Evolutionary conservation across 805 yeast genomes (phyloP).

Genomic region (Grigorovia transvaalensis): DNA sequence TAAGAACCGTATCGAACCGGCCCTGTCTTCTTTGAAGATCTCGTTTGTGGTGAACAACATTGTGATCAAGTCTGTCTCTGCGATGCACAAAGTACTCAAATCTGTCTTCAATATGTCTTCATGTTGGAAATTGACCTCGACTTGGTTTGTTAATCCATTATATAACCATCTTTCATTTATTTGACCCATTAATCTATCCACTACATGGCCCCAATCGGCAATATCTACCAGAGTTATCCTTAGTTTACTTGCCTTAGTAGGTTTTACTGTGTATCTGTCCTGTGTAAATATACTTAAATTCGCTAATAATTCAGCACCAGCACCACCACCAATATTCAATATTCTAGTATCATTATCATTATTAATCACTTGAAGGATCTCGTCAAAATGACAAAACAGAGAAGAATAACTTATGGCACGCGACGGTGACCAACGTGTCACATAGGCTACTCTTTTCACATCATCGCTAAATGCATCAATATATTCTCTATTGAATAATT

Average conservation of each 20-base stretch:
- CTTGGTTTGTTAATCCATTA: slow-evolving; percentile 24
- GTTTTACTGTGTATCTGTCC: slow-evolving; percentile 2
- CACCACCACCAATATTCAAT: slow-evolving; percentile 80
- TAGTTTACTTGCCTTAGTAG: slow-evolving; percentile 26
- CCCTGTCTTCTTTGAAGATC: slow-evolving; percentile 58
- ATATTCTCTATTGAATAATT: slow-evolving; percentile 62
- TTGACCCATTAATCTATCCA: slow-evolving; percentile 34
- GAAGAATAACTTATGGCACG: slow-evolving; percentile 67
- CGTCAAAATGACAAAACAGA: slow-evolving; percentile 42
- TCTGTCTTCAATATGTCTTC: slow-evolving; percentile 31
- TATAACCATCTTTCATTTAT: slow-evolving; percentile 47
- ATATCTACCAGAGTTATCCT: slow-evolving; percentile 56
- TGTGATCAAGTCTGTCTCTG: slow-evolving; percentile 45
- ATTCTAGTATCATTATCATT: slow-evolving; percentile 26
- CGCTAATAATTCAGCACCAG: slow-evolving; percentile 68
- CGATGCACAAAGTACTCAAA: slow-evolving; percentile 17
- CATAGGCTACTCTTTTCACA: slow-evolving; percentile 63
- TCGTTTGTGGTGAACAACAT: slow-evolving; percentile 81
- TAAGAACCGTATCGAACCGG: slow-evolving; percentile 49
- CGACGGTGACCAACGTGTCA: slow-evolving; percentile 78
- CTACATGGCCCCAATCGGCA: slow-evolving; percentile 62
- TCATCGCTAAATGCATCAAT: slow-evolving; percentile 54
- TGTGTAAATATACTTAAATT: slow-evolving; percentile 45
- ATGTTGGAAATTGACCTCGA: slow-evolving; percentile 27
- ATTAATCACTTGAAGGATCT: slow-evolving; percentile 16